Evolutionary conservation across 768 basidiomycete genomes (phyloP).

Genomic region (Guyanaporus albipodus): DNA sequence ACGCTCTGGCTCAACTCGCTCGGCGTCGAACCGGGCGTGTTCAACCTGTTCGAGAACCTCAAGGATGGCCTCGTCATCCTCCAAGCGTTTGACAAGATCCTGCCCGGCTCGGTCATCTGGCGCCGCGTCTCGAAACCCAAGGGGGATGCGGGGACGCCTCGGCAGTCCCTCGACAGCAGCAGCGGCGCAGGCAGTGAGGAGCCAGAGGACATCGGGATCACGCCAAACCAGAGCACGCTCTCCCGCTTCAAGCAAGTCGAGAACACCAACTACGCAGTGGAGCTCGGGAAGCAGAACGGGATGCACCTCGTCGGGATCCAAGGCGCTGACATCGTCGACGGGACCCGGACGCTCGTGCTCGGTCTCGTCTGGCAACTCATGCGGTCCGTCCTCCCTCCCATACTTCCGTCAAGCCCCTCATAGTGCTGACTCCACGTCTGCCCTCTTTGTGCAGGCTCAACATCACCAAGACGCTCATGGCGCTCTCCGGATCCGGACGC

Average conservation of each 20-base stretch:
- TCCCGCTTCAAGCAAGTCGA: conserved; percentile 97
- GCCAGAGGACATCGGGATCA: conserved; percentile 77
- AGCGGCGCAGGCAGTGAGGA: conserved; percentile 66
- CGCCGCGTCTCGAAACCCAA: conserved; percentile 94
- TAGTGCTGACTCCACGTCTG: too few relatives aligned
- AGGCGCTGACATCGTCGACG: conserved; percentile 96
- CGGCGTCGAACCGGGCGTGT: conserved; percentile 93
- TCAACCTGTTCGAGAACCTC: conserved; percentile 94
- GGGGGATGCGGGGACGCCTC: conserved; percentile 39
- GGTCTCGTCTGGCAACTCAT: conserved; percentile 98
- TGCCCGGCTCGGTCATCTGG: conserved; percentile 92
- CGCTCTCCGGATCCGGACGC: conserved; percentile 65
- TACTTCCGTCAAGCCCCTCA: too few relatives aligned
- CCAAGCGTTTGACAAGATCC: conserved; percentile 95
- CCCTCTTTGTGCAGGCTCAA: conserved; percentile 51
- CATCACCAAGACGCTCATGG: conserved; percentile 85
- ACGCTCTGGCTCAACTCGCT: conserved; percentile 98
- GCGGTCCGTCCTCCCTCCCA: conserved; percentile 57
- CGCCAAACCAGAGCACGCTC: conserved; percentile 77
- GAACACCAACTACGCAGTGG: conserved; percentile 95
- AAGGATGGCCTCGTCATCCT: conserved; percentile 89
- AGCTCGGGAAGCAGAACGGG: conserved; percentile 86
- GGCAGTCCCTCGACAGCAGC: conserved; percentile 37
- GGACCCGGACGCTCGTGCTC: conserved; percentile 85
- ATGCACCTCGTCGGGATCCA: conserved; percentile 98